These are phyloP conservation scores for Panicum virgatum DNA, from an alignment of 202 grass and related monocot species.

Conservation along the genomic window DNA sequence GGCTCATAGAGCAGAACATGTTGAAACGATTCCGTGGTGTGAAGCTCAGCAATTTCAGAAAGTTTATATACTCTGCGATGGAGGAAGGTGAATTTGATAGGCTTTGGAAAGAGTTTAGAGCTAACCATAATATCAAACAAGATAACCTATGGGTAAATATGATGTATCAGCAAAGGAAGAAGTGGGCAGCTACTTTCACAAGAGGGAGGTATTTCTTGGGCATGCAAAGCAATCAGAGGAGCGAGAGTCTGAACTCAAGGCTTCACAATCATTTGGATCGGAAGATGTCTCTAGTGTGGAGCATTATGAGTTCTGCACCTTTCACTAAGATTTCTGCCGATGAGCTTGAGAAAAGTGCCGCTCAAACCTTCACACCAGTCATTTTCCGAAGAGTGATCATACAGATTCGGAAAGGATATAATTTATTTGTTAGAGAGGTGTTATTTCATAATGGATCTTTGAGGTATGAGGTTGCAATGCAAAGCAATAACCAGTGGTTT, in stretches of 20 bases:
- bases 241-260: background rate
- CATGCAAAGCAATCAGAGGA: background rate
- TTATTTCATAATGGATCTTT: background rate
- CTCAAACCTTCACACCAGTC: too few species aligned
- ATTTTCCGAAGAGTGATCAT: too few species aligned
- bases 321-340: too few species aligned
- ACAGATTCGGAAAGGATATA: too few species aligned
- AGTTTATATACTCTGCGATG: slow-evolving; percentile 18
- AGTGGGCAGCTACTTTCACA: background rate
- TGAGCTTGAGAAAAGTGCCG: too few species aligned
- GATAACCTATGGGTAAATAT: slow-evolving; percentile 15
- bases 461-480: background rate
- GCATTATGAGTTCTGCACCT: background rate
- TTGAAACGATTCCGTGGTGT: background rate
- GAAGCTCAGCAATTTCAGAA: slow-evolving; percentile 9
- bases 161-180: slow-evolving; percentile 3
- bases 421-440: background rate
- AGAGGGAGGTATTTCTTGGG: background rate
- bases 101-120: background rate
- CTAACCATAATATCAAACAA: background rate
- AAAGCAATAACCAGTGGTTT: background rate
- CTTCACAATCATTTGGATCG: background rate
- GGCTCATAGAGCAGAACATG: background rate
- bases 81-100: slow-evolving; percentile 24
- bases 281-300: background rate